A percentile compares a stretch with the other conserved stretches of the same genome.
These are phyloP conservation scores for Colletotrichum horii DNA, from an alignment of 2,329 filamentous ascomycete species.

Conservation along the genomic window DNA sequence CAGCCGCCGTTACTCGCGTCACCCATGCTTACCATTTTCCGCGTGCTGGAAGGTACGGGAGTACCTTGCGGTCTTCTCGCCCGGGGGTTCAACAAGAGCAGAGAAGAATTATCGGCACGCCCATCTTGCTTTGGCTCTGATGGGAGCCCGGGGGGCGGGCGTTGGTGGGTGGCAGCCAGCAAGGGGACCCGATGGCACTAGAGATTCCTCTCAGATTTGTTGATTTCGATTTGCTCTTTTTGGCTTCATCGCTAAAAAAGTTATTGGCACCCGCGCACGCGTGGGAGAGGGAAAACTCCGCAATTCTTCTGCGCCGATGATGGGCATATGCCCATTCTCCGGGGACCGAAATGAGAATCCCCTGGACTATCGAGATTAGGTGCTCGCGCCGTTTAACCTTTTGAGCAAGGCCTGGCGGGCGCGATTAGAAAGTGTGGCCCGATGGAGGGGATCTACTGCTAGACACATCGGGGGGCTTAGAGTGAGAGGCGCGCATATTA, in stretches of 20 bases:
- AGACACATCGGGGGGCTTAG: not conserved
- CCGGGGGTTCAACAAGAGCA: not conserved
- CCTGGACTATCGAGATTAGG: slow-evolving; percentile 19
- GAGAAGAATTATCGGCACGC: not conserved
- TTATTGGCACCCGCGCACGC: not conserved
- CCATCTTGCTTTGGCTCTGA: not conserved
- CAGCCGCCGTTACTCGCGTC: not conserved
- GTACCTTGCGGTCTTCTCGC: not conserved
- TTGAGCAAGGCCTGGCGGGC: not conserved
- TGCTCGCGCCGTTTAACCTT: slow-evolving; percentile 12
- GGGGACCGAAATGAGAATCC: slow-evolving; percentile 12
- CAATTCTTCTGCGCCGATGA: slow-evolving; percentile 2
- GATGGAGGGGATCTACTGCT: slow-evolving; percentile 5
- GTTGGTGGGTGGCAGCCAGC: not conserved
- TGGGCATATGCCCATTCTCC: not conserved
- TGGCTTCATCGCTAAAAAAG: not conserved
- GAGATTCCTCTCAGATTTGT: not conserved
- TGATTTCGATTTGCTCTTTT: not conserved
- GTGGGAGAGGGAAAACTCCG: not conserved
- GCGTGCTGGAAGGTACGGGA: not conserved
- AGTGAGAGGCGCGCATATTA: slow-evolving; percentile 6
- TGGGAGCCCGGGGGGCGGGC: not conserved
- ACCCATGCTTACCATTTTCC: slow-evolving; percentile 9
- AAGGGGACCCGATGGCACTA: slow-evolving; percentile 2
- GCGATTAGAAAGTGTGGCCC: not conserved